Percentiles rank a stretch among this genome's conserved stretches.
These are phyloP conservation scores for Beauveria rudraprayagi DNA, from an alignment of 2,329 filamentous ascomycete species.

Conservation along the genomic window DNA sequence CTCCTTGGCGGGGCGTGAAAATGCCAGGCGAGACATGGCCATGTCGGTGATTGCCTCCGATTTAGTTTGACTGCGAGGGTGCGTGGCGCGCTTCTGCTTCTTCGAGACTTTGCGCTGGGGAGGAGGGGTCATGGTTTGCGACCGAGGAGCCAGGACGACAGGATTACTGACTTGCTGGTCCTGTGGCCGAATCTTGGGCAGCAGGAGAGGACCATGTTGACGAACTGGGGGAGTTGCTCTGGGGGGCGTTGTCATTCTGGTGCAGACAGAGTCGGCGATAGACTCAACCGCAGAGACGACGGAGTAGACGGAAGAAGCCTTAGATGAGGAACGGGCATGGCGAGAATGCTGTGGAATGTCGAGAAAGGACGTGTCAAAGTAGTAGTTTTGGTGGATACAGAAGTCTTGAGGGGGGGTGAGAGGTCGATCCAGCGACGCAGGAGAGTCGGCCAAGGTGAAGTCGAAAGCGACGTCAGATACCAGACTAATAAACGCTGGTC, in stretches of 20 bases:
- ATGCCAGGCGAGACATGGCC: slow-evolving; percentile 28
- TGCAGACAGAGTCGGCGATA: slow-evolving; percentile 57
- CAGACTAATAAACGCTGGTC: slow-evolving; percentile 40
- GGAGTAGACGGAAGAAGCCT: slow-evolving; percentile 58
- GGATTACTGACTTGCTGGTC: slow-evolving; percentile 60
- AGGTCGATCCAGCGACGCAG: slow-evolving; percentile 24
- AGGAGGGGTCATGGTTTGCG: slow-evolving; percentile 7
- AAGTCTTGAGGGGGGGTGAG: slow-evolving; percentile 20
- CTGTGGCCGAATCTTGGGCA: slow-evolving; percentile 80
- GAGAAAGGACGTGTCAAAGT: slow-evolving; percentile 47
- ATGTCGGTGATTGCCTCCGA: slow-evolving; percentile 44
- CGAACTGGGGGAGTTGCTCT: slow-evolving; percentile 60
- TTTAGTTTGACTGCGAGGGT: slow-evolving; percentile 53
- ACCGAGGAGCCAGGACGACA: slow-evolving; percentile 38
- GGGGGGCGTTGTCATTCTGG: slow-evolving; percentile 59
- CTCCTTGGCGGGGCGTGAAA: slow-evolving; percentile 19
- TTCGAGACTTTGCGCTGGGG: slow-evolving; percentile 8
- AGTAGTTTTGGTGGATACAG: slow-evolving; percentile 27
- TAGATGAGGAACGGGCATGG: slow-evolving; percentile 57
- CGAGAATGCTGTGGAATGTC: slow-evolving; percentile 45
- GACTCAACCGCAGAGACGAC: slow-evolving; percentile 48
- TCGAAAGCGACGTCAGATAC: slow-evolving; percentile 55
- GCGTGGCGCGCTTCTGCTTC: slow-evolving; percentile 30
- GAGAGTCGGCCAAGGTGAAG: slow-evolving; percentile 42
- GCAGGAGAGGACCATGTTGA: slow-evolving; percentile 69